Base-by-base conservation (phyloP, 768 basidiomycete species). In the Tylopilus subfusipes region DNA sequence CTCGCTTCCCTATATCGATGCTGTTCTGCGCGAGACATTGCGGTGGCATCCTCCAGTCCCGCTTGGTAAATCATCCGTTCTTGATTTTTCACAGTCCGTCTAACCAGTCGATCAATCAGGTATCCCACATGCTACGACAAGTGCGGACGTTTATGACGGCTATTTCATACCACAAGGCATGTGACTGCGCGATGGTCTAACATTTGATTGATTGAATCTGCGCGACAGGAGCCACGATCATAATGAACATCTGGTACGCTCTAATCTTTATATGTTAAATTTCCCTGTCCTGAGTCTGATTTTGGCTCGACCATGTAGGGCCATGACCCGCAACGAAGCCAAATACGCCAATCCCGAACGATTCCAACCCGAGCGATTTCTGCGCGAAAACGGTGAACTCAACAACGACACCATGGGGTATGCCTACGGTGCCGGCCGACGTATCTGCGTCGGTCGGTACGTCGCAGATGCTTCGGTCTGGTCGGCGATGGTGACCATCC, bases 131-230 rank as follows among this genome's bases (percentile, higher is more conserved):
- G 59, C 63, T 2, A 51, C 68, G 8, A 75, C 75, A 2, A 63
- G 64, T 22, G 70, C 75, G 42, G 79, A 80, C 36, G 53, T 72
- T 13, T 80, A 79, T 51, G 62, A 69, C 29, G 75, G 76, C n/a
- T 80, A 80, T 56, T 67, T 79, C 21, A 85, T 86, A 48, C 84
- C 84, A 2, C 73, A 76, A 62, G 84, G 83, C 67, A 16, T 8
- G 67, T 64, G 29, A 33, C 27, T 12, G 12, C 7, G n/a, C 14
- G 4, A 10, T 18, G 10, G 9, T 25, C 10, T 19, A 12, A 31
- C 18, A 5, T n/a, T 42, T 12, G 42, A 16, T 34, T 38, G 3
- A 48, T 50, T 22, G 4, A 43, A 39, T 21, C 27, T 44, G 12
- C 16, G 22, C 2, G 16, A 22, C 22, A 71, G 67, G 68, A 14